Percentiles rank a stretch among this genome's conserved stretches.
Conservation (phyloP, 2,329 filamentous ascomycete genomes). For the Herpotrichia juniperi region DNA sequence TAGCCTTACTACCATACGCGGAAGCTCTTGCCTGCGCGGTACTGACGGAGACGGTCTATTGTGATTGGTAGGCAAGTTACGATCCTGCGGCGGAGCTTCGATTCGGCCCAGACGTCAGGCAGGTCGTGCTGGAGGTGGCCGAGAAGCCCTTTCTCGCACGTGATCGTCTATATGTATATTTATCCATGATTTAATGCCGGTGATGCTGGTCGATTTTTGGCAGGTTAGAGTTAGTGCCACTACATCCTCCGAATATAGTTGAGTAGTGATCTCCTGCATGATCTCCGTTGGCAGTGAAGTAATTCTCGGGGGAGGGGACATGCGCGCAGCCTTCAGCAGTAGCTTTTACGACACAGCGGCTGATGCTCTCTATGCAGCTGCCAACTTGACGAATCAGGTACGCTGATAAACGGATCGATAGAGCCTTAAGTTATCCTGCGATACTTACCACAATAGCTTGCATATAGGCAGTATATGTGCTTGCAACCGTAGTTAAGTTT, state of each 20-base stretch:
- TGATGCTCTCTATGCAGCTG: too few species aligned
- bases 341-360: too few species aligned
- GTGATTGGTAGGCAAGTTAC: too few species aligned
- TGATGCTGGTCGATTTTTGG: neutral
- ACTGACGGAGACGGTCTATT: neutral
- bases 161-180: neutral
- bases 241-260: neutral
- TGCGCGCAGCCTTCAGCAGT: neutral
- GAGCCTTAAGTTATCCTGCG: too few species aligned
- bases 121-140: neutral
- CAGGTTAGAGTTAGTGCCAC: neutral
- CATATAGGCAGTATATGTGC: too few species aligned
- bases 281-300: neutral
- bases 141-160: neutral
- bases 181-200: neutral
- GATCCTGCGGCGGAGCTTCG: too few species aligned
- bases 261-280: neutral
- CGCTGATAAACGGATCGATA: too few species aligned
- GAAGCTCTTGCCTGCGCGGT: neutral
- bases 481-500: too few species aligned
- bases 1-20: neutral
- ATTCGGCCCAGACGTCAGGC: too few species aligned
- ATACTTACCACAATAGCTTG: too few species aligned
- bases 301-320: neutral
- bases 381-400: too few species aligned